Evolutionary conservation across 805 yeast species (phyloP).

Genomic region (Candida sithepensis): DNA sequence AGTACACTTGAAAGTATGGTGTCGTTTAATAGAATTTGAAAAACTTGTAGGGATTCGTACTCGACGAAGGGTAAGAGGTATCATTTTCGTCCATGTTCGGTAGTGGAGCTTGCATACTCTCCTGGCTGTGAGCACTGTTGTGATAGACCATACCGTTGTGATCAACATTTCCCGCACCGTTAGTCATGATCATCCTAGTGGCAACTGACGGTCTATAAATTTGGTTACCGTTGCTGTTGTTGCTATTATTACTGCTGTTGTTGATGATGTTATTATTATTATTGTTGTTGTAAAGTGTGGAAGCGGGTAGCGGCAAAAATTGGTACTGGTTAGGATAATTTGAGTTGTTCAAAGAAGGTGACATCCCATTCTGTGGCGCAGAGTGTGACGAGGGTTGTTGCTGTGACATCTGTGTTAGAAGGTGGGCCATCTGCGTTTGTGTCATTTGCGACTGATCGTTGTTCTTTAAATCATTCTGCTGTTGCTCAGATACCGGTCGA

Average conservation of each 20-base stretch:
- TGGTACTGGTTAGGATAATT: neutral
- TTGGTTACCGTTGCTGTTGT: too few relatives aligned
- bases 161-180: neutral
- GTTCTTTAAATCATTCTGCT: neutral
- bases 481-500: neutral
- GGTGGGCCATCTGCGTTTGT: conserved; percentile 10
- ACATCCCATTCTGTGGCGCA: neutral
- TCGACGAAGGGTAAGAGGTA: conserved; percentile 8
- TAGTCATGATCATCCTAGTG: neutral
- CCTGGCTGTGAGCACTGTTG: neutral
- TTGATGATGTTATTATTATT: neutral
- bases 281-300: neutral
- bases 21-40: conserved; percentile 10
- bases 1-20: too few relatives aligned
- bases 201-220: too few relatives aligned
- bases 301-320: neutral
- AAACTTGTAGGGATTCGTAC: conserved; percentile 11
- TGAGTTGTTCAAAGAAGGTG: neutral
- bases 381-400: neutral
- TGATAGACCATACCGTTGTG: neutral
- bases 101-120: neutral
- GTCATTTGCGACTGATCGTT: conserved; percentile 3
- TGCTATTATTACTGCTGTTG: neutral
- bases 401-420: conserved; percentile 9
- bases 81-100: conserved; percentile 10